Conservation (phyloP, 371 early-diverging fungal species). For the Mucor saturninus region DNA sequence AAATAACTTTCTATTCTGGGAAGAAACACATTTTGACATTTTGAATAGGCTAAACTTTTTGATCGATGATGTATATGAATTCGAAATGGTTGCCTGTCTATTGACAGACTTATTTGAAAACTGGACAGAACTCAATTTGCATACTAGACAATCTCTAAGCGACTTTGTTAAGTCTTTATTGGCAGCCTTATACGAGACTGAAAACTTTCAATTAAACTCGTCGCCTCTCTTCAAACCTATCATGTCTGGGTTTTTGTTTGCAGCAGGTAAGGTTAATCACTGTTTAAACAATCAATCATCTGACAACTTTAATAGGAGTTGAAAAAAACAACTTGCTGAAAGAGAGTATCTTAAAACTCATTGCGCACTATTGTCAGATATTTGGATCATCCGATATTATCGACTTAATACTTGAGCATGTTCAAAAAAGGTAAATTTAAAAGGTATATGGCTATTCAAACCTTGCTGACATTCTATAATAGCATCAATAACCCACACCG, state of each 20-base stretch:
- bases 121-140: constrained; percentile 29
- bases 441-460: background rate
- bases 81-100: constrained; percentile 6
- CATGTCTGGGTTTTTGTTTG: constrained; percentile 17
- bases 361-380: constrained; percentile 29
- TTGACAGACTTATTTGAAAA: constrained; percentile 22
- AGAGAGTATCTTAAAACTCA: constrained; percentile 22
- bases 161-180: constrained; percentile 14
- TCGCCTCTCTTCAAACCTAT: constrained; percentile 5
- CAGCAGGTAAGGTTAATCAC: constrained; percentile 18
- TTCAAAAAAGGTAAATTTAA: constrained; percentile 27
- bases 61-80: constrained; percentile 8
- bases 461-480: background rate
- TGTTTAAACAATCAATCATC: constrained; percentile 2
- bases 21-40: background rate
- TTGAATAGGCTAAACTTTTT: constrained; percentile 12
- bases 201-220: constrained; percentile 8
- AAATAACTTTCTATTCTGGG: background rate
- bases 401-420: constrained; percentile 20
- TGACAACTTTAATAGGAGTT: constrained; percentile 20
- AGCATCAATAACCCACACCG: constrained; percentile 34
- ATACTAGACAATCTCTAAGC: constrained; percentile 23
- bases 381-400: constrained; percentile 34
- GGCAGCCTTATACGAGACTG: background rate
- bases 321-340: constrained; percentile 34